These are phyloP conservation scores for Vitis hybrid DNA, from an alignment of 177 flowering plant genomes.

Conservation along the genomic window DNA sequence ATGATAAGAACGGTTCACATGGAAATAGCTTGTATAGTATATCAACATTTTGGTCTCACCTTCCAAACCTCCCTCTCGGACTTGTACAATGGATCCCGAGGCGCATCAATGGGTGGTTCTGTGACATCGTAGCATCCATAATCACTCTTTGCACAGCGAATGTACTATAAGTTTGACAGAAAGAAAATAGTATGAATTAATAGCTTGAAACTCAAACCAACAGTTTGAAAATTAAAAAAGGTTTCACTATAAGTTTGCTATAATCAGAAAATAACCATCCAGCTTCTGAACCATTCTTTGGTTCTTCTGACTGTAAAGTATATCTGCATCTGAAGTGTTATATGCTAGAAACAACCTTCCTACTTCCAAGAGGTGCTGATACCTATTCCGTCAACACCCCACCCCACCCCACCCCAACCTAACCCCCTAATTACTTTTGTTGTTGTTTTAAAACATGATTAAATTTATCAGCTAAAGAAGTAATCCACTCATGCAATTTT, in stretches of 20 bases:
- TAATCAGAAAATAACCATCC: neutral
- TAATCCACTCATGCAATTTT: too few species aligned
- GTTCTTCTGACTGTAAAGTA: too few species aligned
- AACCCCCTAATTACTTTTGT: too few species aligned
- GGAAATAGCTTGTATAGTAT: neutral
- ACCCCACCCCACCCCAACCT: too few species aligned
- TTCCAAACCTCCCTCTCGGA: slow-evolving; percentile 67
- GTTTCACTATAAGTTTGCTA: neutral
- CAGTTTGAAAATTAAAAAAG: neutral
- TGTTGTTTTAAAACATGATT: too few species aligned
- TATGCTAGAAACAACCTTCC: too few species aligned
- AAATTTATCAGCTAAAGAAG: too few species aligned
- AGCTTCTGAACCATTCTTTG: too few species aligned
- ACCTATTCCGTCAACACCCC: too few species aligned
- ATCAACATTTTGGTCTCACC: slow-evolving; percentile 37
- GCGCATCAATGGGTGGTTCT: slow-evolving; percentile 96
- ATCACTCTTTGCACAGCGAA: slow-evolving; percentile 86
- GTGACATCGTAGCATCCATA: slow-evolving; percentile 84
- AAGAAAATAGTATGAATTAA: neutral
- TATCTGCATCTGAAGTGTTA: too few species aligned
- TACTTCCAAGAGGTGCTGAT: too few species aligned
- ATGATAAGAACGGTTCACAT: neutral
- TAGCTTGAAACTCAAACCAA: neutral
- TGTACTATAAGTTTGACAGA: slow-evolving; percentile 49
- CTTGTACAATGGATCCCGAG: slow-evolving; percentile 88